phyloP scores from a whole-genome alignment of 2,329 filamentous ascomycete species.

The Xylariaceae sp. region DNA sequence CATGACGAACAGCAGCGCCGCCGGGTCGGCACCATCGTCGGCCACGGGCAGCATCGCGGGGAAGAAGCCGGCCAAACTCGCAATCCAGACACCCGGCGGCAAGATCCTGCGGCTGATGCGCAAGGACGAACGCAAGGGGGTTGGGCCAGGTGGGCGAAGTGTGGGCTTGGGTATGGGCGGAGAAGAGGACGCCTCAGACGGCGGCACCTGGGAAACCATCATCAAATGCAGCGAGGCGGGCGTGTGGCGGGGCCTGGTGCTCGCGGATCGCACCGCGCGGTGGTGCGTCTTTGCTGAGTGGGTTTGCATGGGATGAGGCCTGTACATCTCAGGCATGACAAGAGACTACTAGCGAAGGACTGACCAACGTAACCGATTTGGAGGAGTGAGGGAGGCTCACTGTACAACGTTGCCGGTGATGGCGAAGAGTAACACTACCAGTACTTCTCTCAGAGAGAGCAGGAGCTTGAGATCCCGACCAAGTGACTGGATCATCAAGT shows the following conservation, averaged over 20 bases:
- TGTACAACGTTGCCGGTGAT: too few relatives aligned
- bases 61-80: conserved; percentile 89
- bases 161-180: conserved; percentile 31
- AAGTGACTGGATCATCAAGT: too few relatives aligned
- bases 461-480: too few relatives aligned
- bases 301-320: conserved; percentile 47
- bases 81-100: conserved; percentile 88
- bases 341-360: too few relatives aligned
- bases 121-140: conserved; percentile 64
- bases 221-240: conserved; percentile 85
- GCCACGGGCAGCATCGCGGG: conserved; percentile 47
- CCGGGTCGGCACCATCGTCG: conserved; percentile 53
- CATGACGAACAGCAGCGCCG: conserved; percentile 55
- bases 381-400: too few relatives aligned
- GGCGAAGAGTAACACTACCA: too few relatives aligned
- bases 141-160: conserved; percentile 36
- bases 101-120: conserved; percentile 88
- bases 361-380: too few relatives aligned
- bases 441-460: too few relatives aligned
- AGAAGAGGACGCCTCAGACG: conserved; percentile 60
- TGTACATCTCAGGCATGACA: too few relatives aligned
- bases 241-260: conserved; percentile 74
- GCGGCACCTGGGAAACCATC: conserved; percentile 81
- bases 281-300: conserved; percentile 95
- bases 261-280: conserved; percentile 76